A percentile compares a stretch with the other conserved stretches of the same genome.
Conservation (phyloP, 164 flowering plant genomes). For the Saururus chinensis region DNA sequence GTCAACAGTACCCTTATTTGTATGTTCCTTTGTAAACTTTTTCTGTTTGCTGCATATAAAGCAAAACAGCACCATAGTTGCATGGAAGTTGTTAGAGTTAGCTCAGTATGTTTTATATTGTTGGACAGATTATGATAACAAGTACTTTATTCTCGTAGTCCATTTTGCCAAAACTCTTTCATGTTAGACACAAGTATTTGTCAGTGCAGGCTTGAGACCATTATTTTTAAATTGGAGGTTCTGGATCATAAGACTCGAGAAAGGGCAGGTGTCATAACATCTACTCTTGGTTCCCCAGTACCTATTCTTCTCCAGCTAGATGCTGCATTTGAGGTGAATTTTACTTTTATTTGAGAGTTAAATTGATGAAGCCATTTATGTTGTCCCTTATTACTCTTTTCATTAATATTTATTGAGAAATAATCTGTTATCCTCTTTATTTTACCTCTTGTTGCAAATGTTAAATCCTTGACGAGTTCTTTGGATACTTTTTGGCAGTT, state of each 20-base stretch:
- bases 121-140: background rate
- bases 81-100: background rate
- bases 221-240: slow-evolving; percentile 77
- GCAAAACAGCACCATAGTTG: background rate
- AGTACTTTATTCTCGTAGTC: background rate
- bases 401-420: background rate
- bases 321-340: slow-evolving; percentile 8
- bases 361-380: background rate
- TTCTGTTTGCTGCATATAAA: background rate
- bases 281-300: slow-evolving; percentile 77
- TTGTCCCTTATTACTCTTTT: background rate
- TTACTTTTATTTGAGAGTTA: background rate
- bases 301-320: slow-evolving; percentile 45
- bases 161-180: background rate
- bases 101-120: too few species aligned
- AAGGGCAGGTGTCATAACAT: slow-evolving; percentile 86
- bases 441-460: background rate
- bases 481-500: background rate
- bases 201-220: slow-evolving; percentile 51
- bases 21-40: too few species aligned
- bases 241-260: slow-evolving; percentile 93
- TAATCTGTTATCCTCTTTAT: background rate
- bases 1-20: background rate
- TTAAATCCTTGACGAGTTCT: background rate
- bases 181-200: background rate